A percentile compares a stretch with the other conserved stretches of the same genome.
Conservation (phyloP, 2,329 filamentous ascomycete genomes). For the Niveomyces coronatus region DNA sequence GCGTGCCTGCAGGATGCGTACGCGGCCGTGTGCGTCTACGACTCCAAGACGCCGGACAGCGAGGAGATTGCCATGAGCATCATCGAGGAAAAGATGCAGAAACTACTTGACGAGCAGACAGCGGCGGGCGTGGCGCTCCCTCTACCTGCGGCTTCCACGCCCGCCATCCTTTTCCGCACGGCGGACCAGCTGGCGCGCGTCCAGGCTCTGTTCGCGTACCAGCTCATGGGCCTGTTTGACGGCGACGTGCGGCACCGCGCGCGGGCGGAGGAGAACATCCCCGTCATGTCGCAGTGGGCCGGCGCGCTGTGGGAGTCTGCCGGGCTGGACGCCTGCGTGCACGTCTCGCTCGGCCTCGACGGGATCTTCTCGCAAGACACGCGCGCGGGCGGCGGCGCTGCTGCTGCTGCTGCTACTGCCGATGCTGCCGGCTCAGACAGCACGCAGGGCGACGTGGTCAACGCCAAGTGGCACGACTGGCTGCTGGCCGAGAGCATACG, state of each 20-base stretch:
- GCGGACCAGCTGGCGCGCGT: slow-evolving; percentile 14
- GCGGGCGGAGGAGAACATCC: slow-evolving; percentile 13
- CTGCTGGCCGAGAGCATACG: slow-evolving; percentile 19
- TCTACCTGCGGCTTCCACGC: slow-evolving; percentile 4
- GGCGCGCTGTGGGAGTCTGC: slow-evolving; percentile 13
- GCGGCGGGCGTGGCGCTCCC: slow-evolving; percentile 7
- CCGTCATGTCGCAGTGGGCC: slow-evolving; percentile 11
- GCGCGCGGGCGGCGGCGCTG: not conserved
- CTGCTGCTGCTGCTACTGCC: no score
- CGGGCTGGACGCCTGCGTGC: slow-evolving; percentile 10
- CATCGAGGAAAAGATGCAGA: slow-evolving; percentile 14
- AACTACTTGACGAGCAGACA: slow-evolving; percentile 10
- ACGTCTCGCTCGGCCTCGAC: slow-evolving; percentile 10
- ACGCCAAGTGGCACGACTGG: slow-evolving; percentile 18
- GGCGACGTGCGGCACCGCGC: slow-evolving; percentile 15
- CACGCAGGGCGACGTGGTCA: slow-evolving; percentile 6
- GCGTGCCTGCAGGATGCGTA: slow-evolving; percentile 19
- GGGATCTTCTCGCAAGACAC: not conserved
- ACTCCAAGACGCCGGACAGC: slow-evolving; percentile 16
- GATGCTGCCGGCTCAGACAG: not conserved
- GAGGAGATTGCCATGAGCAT: slow-evolving; percentile 17
- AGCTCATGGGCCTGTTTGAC: slow-evolving; percentile 17
- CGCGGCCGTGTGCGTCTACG: slow-evolving; percentile 17
- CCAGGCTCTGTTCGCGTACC: slow-evolving; percentile 15
- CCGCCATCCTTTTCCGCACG: not conserved